Evolutionary conservation across 169 alveolate genomes (phyloP).

Genomic region (Cryptosporidium tyzzeri): DNA sequence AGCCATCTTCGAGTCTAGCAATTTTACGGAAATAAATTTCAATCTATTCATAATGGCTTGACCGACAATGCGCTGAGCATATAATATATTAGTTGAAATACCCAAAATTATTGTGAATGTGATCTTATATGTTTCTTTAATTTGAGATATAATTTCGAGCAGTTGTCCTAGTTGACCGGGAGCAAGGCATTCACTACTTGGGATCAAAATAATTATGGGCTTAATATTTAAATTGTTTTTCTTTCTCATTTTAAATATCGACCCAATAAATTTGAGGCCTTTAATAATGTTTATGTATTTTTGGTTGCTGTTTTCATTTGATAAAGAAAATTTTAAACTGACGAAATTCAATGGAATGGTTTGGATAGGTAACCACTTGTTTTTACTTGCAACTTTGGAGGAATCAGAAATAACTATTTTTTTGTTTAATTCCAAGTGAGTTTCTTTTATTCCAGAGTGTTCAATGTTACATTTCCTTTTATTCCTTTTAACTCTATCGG

Average conservation of each 20-base stretch:
- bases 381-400: not conserved
- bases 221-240: not conserved
- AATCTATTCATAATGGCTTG: slow-evolving; percentile 11
- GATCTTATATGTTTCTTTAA: slow-evolving; percentile 39
- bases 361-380: not conserved
- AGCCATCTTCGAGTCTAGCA: slow-evolving; percentile 35
- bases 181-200: slow-evolving; percentile 29
- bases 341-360: too few relatives aligned
- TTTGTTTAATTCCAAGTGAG: not conserved
- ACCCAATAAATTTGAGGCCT: slow-evolving; percentile 53
- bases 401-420: not conserved
- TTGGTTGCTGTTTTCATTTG: not conserved
- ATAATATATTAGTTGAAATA: slow-evolving; percentile 18
- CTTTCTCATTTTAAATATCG: not conserved
- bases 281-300: not conserved
- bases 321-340: not conserved
- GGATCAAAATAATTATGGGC: slow-evolving; percentile 36
- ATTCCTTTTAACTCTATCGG: not conserved
- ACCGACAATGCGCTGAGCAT: slow-evolving; percentile 25
- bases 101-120: slow-evolving; percentile 41
- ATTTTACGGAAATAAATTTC: slow-evolving; percentile 13
- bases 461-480: not conserved
- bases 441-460: not conserved
- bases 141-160: slow-evolving; percentile 21
- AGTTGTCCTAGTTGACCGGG: slow-evolving; percentile 34